phyloP scores from a whole-genome alignment of 1,284 basidiomycete genomes.

The Sparassis latifolia region DNA sequence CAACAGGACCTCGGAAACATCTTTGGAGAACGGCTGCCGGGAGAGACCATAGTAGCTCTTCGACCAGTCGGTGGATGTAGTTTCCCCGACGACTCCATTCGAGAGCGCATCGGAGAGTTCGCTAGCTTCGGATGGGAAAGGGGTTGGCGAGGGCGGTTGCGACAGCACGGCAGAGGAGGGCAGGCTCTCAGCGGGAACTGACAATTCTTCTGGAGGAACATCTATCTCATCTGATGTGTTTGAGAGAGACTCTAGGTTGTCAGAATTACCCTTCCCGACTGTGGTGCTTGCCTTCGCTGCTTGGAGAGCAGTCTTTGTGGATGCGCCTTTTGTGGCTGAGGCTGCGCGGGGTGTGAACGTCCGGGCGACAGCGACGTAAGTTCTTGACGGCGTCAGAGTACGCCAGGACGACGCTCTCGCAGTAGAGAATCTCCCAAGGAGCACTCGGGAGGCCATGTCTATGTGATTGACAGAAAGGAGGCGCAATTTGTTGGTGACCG shows the following conservation, averaged over 20 bases:
- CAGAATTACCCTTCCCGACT: constrained; percentile 14
- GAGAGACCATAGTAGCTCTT: constrained; percentile 84
- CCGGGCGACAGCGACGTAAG: background rate
- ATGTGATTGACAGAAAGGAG: too few relatives aligned
- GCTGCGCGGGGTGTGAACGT: background rate
- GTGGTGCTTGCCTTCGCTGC: constrained; percentile 15
- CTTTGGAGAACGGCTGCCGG: constrained; percentile 70
- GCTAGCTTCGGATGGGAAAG: constrained; percentile 4
- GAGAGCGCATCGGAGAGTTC: constrained; percentile 1
- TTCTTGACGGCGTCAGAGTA: background rate
- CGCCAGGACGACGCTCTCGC: background rate
- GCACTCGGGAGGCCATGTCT: background rate
- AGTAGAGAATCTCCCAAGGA: background rate
- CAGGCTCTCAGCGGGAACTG: constrained; percentile 16
- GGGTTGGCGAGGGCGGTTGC: background rate
- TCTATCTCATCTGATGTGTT: constrained; percentile 17
- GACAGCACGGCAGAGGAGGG: constrained; percentile 19
- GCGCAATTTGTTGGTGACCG: too few relatives aligned
- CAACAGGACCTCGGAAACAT: constrained; percentile 70
- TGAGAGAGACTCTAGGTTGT: constrained; percentile 11
- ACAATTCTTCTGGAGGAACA: constrained; percentile 11
- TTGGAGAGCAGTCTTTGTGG: constrained; percentile 2
- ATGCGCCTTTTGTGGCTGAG: background rate
- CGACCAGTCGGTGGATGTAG: constrained; percentile 65
- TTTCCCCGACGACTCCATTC: constrained; percentile 2